These are phyloP conservation scores for Athelia psychrophila DNA, from an alignment of 1,284 basidiomycete species.

Conservation along the genomic window DNA sequence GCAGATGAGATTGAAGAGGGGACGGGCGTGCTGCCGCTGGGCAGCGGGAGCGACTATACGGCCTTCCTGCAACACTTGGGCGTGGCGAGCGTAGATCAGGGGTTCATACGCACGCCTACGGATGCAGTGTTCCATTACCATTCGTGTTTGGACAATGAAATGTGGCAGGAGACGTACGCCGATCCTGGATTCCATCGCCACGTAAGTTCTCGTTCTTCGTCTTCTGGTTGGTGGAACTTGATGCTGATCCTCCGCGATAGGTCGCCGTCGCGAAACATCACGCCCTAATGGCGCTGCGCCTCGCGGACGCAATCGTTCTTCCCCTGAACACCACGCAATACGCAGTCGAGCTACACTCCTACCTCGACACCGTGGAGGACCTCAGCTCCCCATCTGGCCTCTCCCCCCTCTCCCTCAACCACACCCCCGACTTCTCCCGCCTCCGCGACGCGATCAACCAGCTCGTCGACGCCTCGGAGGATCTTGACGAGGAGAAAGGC, in stretches of 20 bases:
- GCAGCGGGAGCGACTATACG: constrained; percentile 68
- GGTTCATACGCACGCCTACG: constrained; percentile 31
- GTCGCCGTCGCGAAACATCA: constrained; percentile 63
- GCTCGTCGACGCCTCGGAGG: constrained; percentile 49
- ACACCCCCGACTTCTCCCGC: constrained; percentile 34
- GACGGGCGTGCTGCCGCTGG: constrained; percentile 36
- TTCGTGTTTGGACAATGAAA: constrained; percentile 78
- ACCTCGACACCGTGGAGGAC: constrained; percentile 42
- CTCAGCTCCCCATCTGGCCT: constrained; percentile 24
- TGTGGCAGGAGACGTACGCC: constrained; percentile 74
- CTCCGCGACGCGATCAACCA: constrained; percentile 47
- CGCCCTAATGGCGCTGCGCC: constrained; percentile 59
- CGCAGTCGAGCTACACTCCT: constrained; percentile 57
- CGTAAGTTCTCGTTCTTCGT: constrained; percentile 30
- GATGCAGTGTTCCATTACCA: constrained; percentile 81
- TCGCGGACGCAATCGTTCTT: constrained; percentile 57
- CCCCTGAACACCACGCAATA: constrained; percentile 83
- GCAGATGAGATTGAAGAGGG: constrained; percentile 15
- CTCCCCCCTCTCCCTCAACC: constrained; percentile 2
- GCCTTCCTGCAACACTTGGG: constrained; percentile 37
- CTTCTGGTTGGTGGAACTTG: not conserved
- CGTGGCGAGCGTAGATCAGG: constrained; percentile 32
- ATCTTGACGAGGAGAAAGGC: constrained; percentile 53
- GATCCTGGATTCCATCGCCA: constrained; percentile 79
- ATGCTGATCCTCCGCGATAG: constrained; percentile 22